These are phyloP conservation scores for Trichoderma asperelloides DNA, from an alignment of 495 filamentous ascomycete species.

Conservation along the genomic window DNA sequence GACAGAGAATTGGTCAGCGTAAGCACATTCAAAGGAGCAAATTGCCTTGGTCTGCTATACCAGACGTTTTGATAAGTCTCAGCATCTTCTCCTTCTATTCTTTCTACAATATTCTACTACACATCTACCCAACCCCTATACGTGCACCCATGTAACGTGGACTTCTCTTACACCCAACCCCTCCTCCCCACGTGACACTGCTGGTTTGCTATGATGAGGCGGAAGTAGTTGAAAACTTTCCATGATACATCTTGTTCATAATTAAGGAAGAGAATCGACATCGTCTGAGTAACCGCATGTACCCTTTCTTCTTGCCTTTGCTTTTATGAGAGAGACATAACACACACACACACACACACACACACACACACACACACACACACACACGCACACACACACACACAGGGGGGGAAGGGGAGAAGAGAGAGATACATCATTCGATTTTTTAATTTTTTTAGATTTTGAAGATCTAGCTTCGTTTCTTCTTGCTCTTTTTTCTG, in stretches of 20 bases:
- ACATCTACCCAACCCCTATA: too few species aligned
- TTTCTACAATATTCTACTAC: background rate
- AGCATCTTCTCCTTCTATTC: background rate
- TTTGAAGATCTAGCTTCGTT: too few species aligned
- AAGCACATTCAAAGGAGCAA: background rate
- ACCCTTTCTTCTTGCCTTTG: background rate
- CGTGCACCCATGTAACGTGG: too few species aligned
- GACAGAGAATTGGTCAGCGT: too few species aligned
- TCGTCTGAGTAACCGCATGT: slow-evolving; percentile 30
- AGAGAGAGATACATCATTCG: too few species aligned
- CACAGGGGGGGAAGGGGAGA: too few species aligned
- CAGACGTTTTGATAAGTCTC: too few species aligned
- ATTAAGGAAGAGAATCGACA: slow-evolving; percentile 28
- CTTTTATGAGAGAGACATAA: background rate
- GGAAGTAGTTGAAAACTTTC: slow-evolving; percentile 18
- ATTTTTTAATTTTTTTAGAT: too few species aligned
- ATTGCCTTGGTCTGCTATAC: background rate
- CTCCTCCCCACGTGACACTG: background rate
- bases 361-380: too few species aligned
- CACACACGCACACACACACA: too few species aligned
- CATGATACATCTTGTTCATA: slow-evolving; percentile 19
- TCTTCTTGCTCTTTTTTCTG: background rate
- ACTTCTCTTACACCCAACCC: background rate
- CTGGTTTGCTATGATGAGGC: slow-evolving; percentile 23
- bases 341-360: too few species aligned